A percentile compares a stretch with the other conserved stretches of the same genome.
Conservation (phyloP, 2,329 filamentous ascomycete genomes). For the Cyphellophora europaea region DNA sequence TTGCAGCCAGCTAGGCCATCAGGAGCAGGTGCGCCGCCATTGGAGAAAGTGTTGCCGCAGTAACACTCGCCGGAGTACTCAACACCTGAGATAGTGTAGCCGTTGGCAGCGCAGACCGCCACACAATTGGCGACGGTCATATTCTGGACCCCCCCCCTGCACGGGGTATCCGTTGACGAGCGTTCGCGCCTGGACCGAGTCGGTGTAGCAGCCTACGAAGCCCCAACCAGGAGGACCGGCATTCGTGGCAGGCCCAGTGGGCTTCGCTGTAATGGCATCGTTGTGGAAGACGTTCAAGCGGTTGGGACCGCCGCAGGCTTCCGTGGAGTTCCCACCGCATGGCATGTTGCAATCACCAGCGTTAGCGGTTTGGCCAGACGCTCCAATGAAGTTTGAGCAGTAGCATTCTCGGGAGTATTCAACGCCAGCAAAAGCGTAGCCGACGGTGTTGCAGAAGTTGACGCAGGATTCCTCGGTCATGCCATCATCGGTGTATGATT, state of each 20-base stretch:
- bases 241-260: conserved; percentile 5
- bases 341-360: conserved; percentile 15
- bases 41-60: conserved; percentile 23
- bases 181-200: conserved; percentile 15
- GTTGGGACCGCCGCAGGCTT: conserved; percentile 41
- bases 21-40: conserved; percentile 13
- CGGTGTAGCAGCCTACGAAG: conserved; percentile 23
- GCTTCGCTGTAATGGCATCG: background rate
- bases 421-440: conserved; percentile 13
- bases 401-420: conserved; percentile 13
- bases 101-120: conserved; percentile 19
- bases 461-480: conserved; percentile 35
- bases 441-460: conserved; percentile 9
- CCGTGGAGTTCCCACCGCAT: conserved; percentile 30
- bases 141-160: conserved; percentile 8
- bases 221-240: conserved; percentile 16
- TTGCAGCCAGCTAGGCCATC: conserved; percentile 30
- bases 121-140: conserved; percentile 23
- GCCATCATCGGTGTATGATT: conserved; percentile 22
- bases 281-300: conserved; percentile 8
- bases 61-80: conserved; percentile 23
- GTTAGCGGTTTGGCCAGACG: conserved; percentile 2
- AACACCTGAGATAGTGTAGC: conserved; percentile 23
- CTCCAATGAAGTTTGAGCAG: conserved; percentile 9
- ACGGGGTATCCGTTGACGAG: conserved; percentile 9